Evolutionary conservation across 352 stramenopile species (phyloP).

Genomic region (Globisporangium abappressorium): DNA sequence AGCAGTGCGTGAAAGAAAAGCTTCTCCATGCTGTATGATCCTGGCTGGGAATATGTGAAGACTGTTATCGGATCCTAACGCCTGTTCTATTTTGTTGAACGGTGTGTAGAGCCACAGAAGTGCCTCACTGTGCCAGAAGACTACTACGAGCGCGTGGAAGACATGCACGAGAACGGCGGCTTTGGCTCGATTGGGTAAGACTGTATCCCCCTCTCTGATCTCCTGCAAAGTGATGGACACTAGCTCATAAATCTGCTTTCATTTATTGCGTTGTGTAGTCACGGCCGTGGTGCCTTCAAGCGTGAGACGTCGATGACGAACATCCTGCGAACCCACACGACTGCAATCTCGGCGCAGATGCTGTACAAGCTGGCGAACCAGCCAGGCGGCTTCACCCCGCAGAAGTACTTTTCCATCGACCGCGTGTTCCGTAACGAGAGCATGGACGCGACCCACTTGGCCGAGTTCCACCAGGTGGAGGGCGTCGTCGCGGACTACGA

Average conservation of each 20-base stretch:
- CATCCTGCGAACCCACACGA: constrained; percentile 99
- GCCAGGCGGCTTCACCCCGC: constrained; percentile 95
- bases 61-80: background rate
- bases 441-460: constrained; percentile 99
- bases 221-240: background rate
- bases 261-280: constrained; percentile 24
- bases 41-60: background rate
- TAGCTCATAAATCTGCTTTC: background rate
- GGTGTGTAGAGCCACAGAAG: constrained; percentile 53
- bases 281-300: constrained; percentile 86
- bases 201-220: constrained; percentile 18
- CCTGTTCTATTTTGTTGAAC: background rate
- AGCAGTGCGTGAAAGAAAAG: constrained; percentile 58
- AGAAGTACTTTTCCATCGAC: constrained; percentile 99
- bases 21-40: background rate
- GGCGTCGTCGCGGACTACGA: constrained; percentile 98
- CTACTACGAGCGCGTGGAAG: constrained; percentile 98
- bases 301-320: constrained; percentile 98
- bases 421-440: constrained; percentile 99
- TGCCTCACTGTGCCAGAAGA: constrained; percentile 93
- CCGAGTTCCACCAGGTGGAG: constrained; percentile 99
- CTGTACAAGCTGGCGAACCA: constrained; percentile 97
- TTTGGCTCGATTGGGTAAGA: constrained; percentile 96
- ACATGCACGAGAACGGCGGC: constrained; percentile 98
- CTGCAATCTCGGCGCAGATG: constrained; percentile 98